Conservation (phyloP, 2,329 filamentous ascomycete genomes). For the Arthrobotrys entomopaga region DNA sequence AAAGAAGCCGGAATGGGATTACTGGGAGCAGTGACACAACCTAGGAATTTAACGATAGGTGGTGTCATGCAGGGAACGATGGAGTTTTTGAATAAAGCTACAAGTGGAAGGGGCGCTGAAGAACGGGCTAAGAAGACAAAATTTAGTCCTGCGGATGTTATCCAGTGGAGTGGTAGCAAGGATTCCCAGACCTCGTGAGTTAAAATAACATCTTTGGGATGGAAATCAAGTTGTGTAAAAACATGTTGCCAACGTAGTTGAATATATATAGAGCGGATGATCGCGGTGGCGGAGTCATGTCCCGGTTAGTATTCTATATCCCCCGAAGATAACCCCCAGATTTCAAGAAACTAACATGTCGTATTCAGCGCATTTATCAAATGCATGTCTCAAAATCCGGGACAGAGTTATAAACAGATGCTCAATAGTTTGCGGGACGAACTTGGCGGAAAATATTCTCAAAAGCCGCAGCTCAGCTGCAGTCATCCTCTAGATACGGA, state of each 20-base stretch:
- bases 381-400: constrained; percentile 39
- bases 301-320: constrained; percentile 36
- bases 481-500: constrained; percentile 54
- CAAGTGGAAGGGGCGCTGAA: constrained; percentile 43
- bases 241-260: constrained; percentile 6
- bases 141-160: constrained; percentile 53
- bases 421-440: constrained; percentile 52
- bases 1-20: constrained; percentile 75
- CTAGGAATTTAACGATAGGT: constrained; percentile 37
- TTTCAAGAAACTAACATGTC: constrained; percentile 10
- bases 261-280: constrained; percentile 42
- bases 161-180: constrained; percentile 55
- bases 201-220: neutral
- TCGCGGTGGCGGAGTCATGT: constrained; percentile 51
- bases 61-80: constrained; percentile 53
- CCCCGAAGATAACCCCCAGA: neutral
- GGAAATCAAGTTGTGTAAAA: no score
- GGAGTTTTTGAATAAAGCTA: constrained; percentile 53
- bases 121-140: constrained; percentile 53
- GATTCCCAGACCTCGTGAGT: constrained; percentile 54
- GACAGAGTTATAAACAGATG: constrained; percentile 55
- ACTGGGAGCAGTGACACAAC: constrained; percentile 63
- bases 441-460: constrained; percentile 53
- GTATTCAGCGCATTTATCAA: constrained; percentile 46
- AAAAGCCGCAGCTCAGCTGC: constrained; percentile 53